Evolutionary conservation across 169 alveolate species (phyloP), one percentile per base, ranked within the genome.

Genomic region (Eimeria tenella): DNA sequence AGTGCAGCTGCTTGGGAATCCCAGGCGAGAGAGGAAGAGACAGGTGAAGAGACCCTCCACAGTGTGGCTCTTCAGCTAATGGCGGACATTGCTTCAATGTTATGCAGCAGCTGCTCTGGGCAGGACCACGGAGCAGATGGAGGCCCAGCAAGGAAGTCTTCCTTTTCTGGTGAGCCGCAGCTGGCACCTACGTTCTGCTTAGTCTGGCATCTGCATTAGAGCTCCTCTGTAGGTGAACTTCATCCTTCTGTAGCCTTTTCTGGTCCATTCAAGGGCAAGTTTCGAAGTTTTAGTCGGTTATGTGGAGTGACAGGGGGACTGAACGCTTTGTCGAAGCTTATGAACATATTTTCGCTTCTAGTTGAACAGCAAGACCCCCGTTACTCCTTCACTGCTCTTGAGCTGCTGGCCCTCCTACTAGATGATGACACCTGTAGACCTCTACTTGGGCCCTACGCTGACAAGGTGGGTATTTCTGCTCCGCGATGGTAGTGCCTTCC

Each of bases 1-100:
- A 74, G 56, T 74, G 5, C 49, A 60, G 52, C 90, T 3, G 65
- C 77, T 3, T 82, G 90, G 90, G 90, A 82, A 49, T 73, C 90
- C 58, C 90, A 82, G 75, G 90, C 90, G n/a, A 63, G 90, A 60
- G 90, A 82, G 75, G 90, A 82, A 74, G 90, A 82, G 52, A 60
- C 90, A 31, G 70, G 70, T 17, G 90, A 82, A 58, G 90, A 82
- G 50, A 82, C 90, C 0, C 25, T 82, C 25, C 90, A 82, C 55
- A 58, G 55, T 31, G 75, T 82, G 10, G 90, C 90, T 52, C 90
- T 82, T 50, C 70, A 82, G 62, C 90, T 82, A 17, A 82, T 82
- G 75, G 90, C 90, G 49, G 90, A 82, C 58, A 31, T 60, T 49
- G 75, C 90, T 3, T 55, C 90, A 50, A 55, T 31, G 60, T 42